phyloP scores from a whole-genome alignment of 345 rosid genomes.

The Camelina neglecta region DNA sequence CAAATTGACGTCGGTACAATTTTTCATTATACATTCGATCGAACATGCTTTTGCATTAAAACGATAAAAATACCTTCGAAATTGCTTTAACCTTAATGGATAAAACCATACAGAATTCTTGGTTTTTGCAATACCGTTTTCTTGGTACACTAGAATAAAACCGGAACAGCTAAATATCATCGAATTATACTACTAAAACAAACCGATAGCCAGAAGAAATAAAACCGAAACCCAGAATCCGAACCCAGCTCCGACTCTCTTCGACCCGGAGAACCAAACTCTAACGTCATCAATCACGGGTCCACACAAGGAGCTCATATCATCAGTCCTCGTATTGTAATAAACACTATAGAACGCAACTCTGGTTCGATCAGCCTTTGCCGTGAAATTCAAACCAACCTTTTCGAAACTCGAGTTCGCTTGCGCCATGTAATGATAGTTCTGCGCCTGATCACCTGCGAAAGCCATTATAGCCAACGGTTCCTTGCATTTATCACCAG shows the following conservation, averaged over 20 bases:
- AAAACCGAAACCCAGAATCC: slow-evolving; percentile 47
- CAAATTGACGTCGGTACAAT: not conserved
- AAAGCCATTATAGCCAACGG: slow-evolving; percentile 90
- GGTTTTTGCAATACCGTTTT: slow-evolving; percentile 29
- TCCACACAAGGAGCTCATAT: slow-evolving; percentile 96
- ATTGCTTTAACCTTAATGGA: not conserved
- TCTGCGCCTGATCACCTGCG: slow-evolving; percentile 92
- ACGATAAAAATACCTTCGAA: not conserved
- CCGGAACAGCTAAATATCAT: not conserved
- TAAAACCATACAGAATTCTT: slow-evolving; percentile 21
- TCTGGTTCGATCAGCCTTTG: slow-evolving; percentile 86
- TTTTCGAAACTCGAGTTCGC: slow-evolving; percentile 73
- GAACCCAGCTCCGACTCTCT: slow-evolving; percentile 44
- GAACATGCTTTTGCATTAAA: not conserved
- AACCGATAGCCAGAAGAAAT: slow-evolving; percentile 38
- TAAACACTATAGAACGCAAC: slow-evolving; percentile 92
- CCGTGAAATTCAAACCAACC: slow-evolving; percentile 72
- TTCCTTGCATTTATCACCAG: slow-evolving; percentile 84
- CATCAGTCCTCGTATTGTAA: slow-evolving; percentile 90
- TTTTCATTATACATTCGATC: not conserved
- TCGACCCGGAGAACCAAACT: slow-evolving; percentile 72
- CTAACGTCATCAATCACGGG: slow-evolving; percentile 92
- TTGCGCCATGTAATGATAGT: slow-evolving; percentile 74
- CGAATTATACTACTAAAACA: slow-evolving; percentile 30
- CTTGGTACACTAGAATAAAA: slow-evolving; percentile 1